Base-by-base conservation (phyloP, 129 eudicot genomes). In the Flaveria trinervia region DNA sequence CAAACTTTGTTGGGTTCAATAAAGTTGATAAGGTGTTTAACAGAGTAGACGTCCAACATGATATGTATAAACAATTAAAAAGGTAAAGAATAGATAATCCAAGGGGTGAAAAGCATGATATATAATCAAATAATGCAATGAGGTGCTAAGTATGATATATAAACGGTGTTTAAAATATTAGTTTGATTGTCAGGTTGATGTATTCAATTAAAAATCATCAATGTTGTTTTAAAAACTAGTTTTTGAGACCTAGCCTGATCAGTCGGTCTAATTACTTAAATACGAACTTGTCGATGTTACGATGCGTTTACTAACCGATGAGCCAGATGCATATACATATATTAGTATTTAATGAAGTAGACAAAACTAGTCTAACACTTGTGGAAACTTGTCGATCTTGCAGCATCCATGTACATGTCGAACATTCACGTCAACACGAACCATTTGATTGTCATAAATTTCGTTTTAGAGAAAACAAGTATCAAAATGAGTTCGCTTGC, bases 41-140 rank as follows among this genome's bases (percentile, higher is more conserved):
- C 75, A 68, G 56, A 55, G 60, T 77, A 77, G 81, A 77, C 68
- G 69, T 77, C 75, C 61, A 68, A 77, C 61, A 75, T 23, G 57
- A 18, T 60, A n/a, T 7, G n/a, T 9, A 50, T 73, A 73, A 65
- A 75, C 70, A 44, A 78, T 69, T 76, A 76, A 22, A 50, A 56
- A 57, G 7, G 26, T 45, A 70, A 78, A 70, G 51, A 45, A 69
- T 1, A 25, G 11, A 45, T 78, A 78, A 78, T 45, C 18, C 36
- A 70, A 57, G 52, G 65, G 72, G 80, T 30, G 65, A 51, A 73
- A 36, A 56, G 59, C 57, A 69, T 44, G 25, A 77, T 56, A 77
- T 77, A 77, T 4, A 57, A 56, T 18, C 25, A 26, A 36, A 45
- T 78, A 78, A 70, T 57, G 14, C 36, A 70, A 57, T 36, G 65